A percentile compares a stretch with the other conserved stretches of the same genome.
Conservation (phyloP, 495 filamentous ascomycete species). For the Xylaria curta region DNA sequence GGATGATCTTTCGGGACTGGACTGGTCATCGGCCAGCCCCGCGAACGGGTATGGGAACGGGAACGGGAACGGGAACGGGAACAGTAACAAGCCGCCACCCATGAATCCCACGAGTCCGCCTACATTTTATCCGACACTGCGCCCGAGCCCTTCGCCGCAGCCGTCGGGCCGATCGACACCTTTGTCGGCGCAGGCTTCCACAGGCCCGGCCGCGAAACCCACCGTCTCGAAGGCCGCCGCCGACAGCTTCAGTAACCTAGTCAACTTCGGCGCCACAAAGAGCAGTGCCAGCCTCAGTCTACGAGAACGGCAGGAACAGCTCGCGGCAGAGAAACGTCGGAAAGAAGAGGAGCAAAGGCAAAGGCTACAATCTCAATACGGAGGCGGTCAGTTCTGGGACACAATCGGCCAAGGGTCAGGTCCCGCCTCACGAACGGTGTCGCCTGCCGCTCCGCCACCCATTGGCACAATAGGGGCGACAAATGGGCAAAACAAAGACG, state of each 20-base stretch:
- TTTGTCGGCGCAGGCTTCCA: conserved; percentile 61
- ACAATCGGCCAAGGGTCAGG: conserved; percentile 51
- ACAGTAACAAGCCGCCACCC: conserved; percentile 52
- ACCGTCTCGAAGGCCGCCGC: conserved; percentile 67
- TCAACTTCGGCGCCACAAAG: conserved; percentile 75
- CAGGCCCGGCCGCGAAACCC: conserved; percentile 55
- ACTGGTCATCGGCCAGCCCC: conserved; percentile 55
- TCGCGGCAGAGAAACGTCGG: conserved; percentile 77
- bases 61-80: conserved; percentile 36
- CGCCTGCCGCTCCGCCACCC: conserved; percentile 33
- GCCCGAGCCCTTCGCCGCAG: conserved; percentile 65
- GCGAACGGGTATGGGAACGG: conserved; percentile 41
- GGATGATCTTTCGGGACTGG: conserved; percentile 61
- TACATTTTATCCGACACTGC: conserved; percentile 64
- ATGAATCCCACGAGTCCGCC: conserved; percentile 55
- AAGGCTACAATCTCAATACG: conserved; percentile 76
- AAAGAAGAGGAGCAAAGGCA: conserved; percentile 75
- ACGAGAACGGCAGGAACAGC: conserved; percentile 80
- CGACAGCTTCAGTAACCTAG: conserved; percentile 90
- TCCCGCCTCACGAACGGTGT: conserved; percentile 47
- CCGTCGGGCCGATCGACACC: conserved; percentile 73
- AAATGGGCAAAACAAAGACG: conserved; percentile 43
- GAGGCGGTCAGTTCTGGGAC: conserved; percentile 76
- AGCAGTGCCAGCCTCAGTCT: conserved; percentile 74
- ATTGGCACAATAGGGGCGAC: conserved; percentile 33